Conservation (phyloP, 208 protist species). For the Acanthamoeba culbertsoni region DNA sequence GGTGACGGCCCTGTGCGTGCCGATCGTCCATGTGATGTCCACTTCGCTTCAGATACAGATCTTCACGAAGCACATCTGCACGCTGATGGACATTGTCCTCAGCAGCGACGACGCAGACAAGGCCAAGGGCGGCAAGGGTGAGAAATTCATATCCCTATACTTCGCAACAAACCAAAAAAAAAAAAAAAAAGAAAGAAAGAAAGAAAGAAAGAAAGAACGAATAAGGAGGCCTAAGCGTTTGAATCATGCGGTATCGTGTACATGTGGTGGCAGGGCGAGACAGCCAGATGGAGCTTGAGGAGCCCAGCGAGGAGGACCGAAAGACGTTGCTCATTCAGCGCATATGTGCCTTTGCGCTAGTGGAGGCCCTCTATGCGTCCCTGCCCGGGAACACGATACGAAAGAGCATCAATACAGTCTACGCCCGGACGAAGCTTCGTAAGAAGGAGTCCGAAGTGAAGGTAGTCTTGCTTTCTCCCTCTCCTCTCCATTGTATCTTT, state of each 20-base stretch:
- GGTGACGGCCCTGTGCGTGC: conserved; percentile 43
- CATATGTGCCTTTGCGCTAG: conserved; percentile 83
- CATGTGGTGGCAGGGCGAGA: neutral
- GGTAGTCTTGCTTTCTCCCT: no score
- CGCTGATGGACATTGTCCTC: conserved; percentile 57
- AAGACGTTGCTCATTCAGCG: conserved; percentile 64
- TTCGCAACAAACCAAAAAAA: no score
- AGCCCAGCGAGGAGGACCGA: conserved; percentile 55
- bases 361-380: conserved; percentile 84
- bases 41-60: conserved; percentile 6
- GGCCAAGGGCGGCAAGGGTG: no score
- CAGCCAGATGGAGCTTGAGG: conserved; percentile 25
- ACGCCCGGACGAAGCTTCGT: conserved; percentile 34
- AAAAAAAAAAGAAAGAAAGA: no score
- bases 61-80: conserved; percentile 23
- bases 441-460: conserved; percentile 12
- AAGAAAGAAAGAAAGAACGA: neutral
- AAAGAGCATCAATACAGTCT: conserved; percentile 80
- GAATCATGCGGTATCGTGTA: neutral
- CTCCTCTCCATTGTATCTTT: neutral
- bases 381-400: conserved; percentile 68
- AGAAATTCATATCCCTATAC: no score
- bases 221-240: neutral
- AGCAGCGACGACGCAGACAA: conserved; percentile 43
- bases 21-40: conserved; percentile 46